Percentiles rank a stretch among this genome's conserved stretches.
These are phyloP conservation scores for Ceratocystis alfenasii DNA, from an alignment of 2,329 filamentous ascomycete species.

Conservation along the genomic window DNA sequence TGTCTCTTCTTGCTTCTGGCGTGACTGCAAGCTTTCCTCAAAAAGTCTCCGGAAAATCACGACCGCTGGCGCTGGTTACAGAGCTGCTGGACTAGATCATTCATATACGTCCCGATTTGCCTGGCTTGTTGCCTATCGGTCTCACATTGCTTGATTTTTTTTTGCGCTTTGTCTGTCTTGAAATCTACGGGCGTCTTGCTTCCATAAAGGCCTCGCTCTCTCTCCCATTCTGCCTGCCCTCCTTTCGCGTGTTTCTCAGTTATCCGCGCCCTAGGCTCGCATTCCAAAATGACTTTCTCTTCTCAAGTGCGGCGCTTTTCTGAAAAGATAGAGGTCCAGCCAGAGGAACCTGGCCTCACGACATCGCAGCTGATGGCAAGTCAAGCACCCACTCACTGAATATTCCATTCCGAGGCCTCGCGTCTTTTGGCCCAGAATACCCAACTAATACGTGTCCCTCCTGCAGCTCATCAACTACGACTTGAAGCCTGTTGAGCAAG, in stretches of 20 bases:
- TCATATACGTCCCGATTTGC: too few relatives aligned
- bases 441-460: conserved; percentile 11
- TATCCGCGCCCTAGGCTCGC: background rate
- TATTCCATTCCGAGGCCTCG: background rate
- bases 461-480: conserved; percentile 65
- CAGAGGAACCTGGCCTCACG: conserved; percentile 59
- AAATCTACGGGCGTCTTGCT: background rate
- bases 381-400: background rate
- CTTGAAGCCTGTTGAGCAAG: conserved; percentile 67
- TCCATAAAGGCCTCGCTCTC: background rate
- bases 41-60: background rate
- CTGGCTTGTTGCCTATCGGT: background rate
- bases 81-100: background rate
- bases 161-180: background rate
- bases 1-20: background rate
- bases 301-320: conserved; percentile 28
- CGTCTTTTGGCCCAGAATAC: background rate
- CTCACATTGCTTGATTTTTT: background rate
- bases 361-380: conserved; percentile 65
- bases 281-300: conserved; percentile 7
- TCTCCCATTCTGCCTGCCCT: background rate
- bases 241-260: background rate
- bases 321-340: conserved; percentile 57
- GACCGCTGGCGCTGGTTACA: background rate
- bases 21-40: background rate